phyloP scores from a whole-genome alignment of 164 flowering plant species.

The Akebia trifoliata region DNA sequence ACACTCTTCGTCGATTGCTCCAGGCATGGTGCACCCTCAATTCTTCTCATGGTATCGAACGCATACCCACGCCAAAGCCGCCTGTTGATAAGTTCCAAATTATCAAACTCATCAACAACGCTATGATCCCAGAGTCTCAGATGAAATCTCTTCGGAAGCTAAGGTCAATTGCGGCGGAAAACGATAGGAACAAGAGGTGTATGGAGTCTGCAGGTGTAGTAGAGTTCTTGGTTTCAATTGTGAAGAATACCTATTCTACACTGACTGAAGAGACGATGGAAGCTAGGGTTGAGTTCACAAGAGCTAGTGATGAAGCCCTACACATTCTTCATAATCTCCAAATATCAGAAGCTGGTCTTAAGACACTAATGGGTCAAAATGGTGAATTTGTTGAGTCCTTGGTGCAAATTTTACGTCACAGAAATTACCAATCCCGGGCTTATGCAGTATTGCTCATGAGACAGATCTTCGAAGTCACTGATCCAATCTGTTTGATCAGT shows the following conservation, averaged over 20 bases:
- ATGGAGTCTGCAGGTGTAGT: constrained; percentile 47
- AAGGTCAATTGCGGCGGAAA: constrained; percentile 29
- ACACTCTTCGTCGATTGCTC: too few species aligned
- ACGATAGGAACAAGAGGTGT: constrained; percentile 34
- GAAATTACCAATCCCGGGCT: constrained; percentile 41
- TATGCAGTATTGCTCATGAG: constrained; percentile 42
- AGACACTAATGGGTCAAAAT: constrained; percentile 21
- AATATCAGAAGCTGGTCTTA: constrained; percentile 33
- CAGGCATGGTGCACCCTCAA: too few species aligned
- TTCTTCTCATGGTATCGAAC: too few species aligned
- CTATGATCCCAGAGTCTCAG: constrained; percentile 24
- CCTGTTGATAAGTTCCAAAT: constrained; percentile 36
- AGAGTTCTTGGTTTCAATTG: constrained; percentile 39
- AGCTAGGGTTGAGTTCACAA: constrained; percentile 11
- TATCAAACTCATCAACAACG: constrained; percentile 31
- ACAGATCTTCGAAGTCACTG: constrained; percentile 36
- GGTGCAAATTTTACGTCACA: constrained; percentile 28
- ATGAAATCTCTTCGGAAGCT: constrained; percentile 38
- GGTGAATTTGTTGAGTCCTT: constrained; percentile 34
- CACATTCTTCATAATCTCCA: constrained; percentile 36
- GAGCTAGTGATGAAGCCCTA: constrained; percentile 46
- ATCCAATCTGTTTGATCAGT: constrained; percentile 40
- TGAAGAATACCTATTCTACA: constrained; percentile 16
- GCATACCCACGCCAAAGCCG: too few species aligned
- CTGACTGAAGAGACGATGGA: constrained; percentile 1